Evolutionary conservation across 192 early-diverging fungal species (phyloP).

Genomic region (Backusella psychrophila): DNA sequence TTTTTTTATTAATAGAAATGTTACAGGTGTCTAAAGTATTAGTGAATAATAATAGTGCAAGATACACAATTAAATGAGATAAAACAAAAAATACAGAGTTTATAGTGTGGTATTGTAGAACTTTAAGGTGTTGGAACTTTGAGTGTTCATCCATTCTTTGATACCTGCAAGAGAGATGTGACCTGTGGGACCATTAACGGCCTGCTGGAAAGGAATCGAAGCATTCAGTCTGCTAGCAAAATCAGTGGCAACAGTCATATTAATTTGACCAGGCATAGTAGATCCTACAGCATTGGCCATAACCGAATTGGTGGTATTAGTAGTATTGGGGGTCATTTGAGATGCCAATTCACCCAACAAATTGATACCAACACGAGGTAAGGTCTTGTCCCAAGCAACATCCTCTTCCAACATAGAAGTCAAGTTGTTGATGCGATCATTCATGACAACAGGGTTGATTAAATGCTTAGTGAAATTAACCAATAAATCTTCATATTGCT

Average conservation of each 20-base stretch:
- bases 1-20: not conserved
- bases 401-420: constrained; percentile 35
- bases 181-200: not conserved
- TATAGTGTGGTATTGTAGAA: not conserved
- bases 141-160: constrained; percentile 6
- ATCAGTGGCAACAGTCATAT: not conserved
- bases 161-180: constrained; percentile 5
- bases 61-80: not conserved
- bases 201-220: not conserved
- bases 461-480: constrained; percentile 28
- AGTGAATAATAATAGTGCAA: not conserved
- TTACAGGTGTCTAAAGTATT: not conserved
- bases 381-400: constrained; percentile 36
- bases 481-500: constrained; percentile 33
- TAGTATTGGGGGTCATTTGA: not conserved
- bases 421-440: constrained; percentile 25
- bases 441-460: constrained; percentile 31
- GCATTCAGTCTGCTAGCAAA: not conserved
- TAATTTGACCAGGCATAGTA: not conserved
- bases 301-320: not conserved
- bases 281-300: not conserved
- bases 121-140: not conserved
- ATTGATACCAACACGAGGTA: constrained; percentile 11
- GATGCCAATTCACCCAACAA: not conserved
- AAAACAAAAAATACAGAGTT: not conserved